phyloP scores from a whole-genome alignment of 805 yeast genomes.

The Starmerella khaoyaiensis region DNA sequence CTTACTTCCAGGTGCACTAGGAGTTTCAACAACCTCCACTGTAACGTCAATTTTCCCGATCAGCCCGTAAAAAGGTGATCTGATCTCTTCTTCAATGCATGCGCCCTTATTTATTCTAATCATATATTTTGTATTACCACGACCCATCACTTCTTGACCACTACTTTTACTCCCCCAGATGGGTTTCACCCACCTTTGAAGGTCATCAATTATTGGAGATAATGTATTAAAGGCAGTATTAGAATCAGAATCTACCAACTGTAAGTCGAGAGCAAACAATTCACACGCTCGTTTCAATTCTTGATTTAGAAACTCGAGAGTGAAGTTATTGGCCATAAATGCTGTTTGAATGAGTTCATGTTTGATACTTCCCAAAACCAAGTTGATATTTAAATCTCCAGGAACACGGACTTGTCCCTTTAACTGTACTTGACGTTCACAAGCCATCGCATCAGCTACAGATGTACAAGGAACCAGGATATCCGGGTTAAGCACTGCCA shows the following conservation, averaged over 20 bases:
- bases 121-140: slow-evolving; percentile 29
- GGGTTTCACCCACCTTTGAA: slow-evolving; percentile 25
- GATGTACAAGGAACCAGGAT: slow-evolving; percentile 66
- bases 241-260: slow-evolving; percentile 42
- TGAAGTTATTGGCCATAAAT: slow-evolving; percentile 12
- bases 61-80: slow-evolving; percentile 84
- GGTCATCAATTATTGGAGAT: slow-evolving; percentile 36
- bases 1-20: slow-evolving; percentile 20
- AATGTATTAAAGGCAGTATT: slow-evolving; percentile 40
- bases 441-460: slow-evolving; percentile 60
- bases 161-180: slow-evolving; percentile 30
- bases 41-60: slow-evolving; percentile 87
- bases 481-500: slow-evolving; percentile 80
- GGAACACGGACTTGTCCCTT: slow-evolving; percentile 42
- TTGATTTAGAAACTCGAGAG: slow-evolving; percentile 10
- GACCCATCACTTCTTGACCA: slow-evolving; percentile 6
- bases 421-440: slow-evolving; percentile 60
- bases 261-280: slow-evolving; percentile 29
- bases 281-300: slow-evolving; percentile 25
- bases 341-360: slow-evolving; percentile 64
- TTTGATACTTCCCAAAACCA: slow-evolving; percentile 69
- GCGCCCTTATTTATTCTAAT: slow-evolving; percentile 31
- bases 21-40: slow-evolving; percentile 37
- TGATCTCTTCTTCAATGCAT: slow-evolving; percentile 79
- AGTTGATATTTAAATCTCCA: slow-evolving; percentile 41